Evolutionary conservation across 2,329 filamentous ascomycete species (phyloP).

Genomic region (Ascocoryne sarcoides): DNA sequence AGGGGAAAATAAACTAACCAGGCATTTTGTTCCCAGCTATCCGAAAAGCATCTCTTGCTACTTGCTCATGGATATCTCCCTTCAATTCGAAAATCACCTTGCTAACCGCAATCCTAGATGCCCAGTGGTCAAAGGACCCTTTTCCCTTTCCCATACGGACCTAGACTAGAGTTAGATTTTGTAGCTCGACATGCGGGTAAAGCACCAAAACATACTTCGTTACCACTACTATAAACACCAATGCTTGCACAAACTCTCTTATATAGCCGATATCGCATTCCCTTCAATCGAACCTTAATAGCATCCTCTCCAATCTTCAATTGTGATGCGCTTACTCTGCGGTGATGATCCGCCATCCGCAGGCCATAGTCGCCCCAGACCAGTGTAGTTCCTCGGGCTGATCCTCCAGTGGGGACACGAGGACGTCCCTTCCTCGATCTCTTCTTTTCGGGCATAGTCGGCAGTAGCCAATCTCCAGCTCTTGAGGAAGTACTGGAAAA

Average conservation of each 20-base stretch:
- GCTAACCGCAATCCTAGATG: conserved; percentile 78
- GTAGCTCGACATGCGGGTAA: not conserved
- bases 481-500: conserved; percentile 62
- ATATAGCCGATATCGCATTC: conserved; percentile 87
- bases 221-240: conserved; percentile 90
- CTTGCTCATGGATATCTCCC: conserved; percentile 87
- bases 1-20: conserved; percentile 43
- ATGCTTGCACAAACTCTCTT: conserved; percentile 87
- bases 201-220: conserved; percentile 54
- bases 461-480: conserved; percentile 71
- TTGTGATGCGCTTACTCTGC: conserved; percentile 77
- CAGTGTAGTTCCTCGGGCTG: conserved; percentile 84
- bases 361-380: conserved; percentile 95
- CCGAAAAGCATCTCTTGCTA: conserved; percentile 87
- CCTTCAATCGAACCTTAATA: conserved; percentile 79
- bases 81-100: conserved; percentile 89
- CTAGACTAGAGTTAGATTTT: conserved; percentile 30
- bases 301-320: conserved; percentile 89
- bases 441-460: conserved; percentile 69
- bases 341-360: conserved; percentile 87
- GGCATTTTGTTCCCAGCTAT: conserved; percentile 92
- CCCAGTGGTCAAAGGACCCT: conserved; percentile 95
- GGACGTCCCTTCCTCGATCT: conserved; percentile 85
- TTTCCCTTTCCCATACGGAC: conserved; percentile 99
- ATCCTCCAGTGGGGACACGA: conserved; percentile 83